Conservation (phyloP, 1,139 yeast genomes). For the Pneumocystis sp. region DNA sequence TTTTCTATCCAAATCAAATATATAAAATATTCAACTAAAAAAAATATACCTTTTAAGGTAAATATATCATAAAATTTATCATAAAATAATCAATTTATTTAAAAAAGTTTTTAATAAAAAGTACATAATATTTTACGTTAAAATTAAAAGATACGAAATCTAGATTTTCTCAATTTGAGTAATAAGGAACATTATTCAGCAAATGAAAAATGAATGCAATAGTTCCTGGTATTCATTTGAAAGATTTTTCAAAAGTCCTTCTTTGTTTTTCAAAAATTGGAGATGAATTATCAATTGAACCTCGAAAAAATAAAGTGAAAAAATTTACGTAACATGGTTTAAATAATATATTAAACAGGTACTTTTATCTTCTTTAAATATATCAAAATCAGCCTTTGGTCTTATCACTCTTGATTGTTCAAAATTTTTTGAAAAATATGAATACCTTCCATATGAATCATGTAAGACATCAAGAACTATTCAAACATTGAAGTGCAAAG, state of each 20-base stretch:
- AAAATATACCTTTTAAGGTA: too few species aligned
- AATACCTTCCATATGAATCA: constrained; percentile 5
- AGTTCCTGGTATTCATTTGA: neutral
- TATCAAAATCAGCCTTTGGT: constrained; percentile 14
- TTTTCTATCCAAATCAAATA: too few species aligned
- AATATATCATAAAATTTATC: too few species aligned
- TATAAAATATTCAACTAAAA: too few species aligned
- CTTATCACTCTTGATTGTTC: constrained; percentile 9
- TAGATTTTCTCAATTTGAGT: neutral
- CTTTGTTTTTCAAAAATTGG: constrained; percentile 10
- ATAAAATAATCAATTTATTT: too few species aligned
- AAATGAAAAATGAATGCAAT: neutral
- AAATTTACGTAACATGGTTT: neutral
- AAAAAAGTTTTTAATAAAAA: too few species aligned
- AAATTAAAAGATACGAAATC: neutral
- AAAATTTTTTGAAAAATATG: constrained; percentile 11
- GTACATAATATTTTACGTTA: too few species aligned
- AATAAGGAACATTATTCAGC: neutral
- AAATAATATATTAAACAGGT: constrained; percentile 6
- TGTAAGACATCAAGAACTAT: neutral
- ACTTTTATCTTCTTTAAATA: constrained; percentile 12
- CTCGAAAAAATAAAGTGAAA: constrained; percentile 9
- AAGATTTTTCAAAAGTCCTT: constrained; percentile 7
- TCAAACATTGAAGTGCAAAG: constrained; percentile 7
- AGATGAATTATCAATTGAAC: constrained; percentile 13